Evolutionary conservation across 164 flowering plant genomes (phyloP), one percentile per base, ranked within the genome.

Genomic region (Vitis vinifera): DNA sequence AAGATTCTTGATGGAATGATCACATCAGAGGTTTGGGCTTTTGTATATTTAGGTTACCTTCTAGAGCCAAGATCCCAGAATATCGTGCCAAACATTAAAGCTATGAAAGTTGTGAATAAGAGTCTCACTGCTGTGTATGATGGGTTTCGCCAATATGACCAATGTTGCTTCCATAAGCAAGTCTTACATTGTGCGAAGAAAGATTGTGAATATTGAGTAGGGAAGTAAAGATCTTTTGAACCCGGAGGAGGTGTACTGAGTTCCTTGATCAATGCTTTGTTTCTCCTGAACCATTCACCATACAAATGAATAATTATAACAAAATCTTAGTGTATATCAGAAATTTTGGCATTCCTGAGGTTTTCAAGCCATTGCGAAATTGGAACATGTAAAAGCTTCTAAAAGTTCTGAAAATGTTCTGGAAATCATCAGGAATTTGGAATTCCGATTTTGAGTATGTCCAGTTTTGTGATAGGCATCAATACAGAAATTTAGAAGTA

Each of bases 91-190:
- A 81, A 79, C 77, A 80, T 56, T 14, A 83, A 9, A 48, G 82
- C 84, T 49, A 81, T 77, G 51, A 76, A 60, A 23, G 75, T 79
- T 30, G 87, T 81, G 81, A 81, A 79, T 10, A 84, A n/a, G 19
- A 81, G 68, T 71, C 83, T 77, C 27, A 81, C 83, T n/a, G 83
- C 82, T 27, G 72, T 79, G 73, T 84, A 82, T 1, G 75, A 61
- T 3, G 87, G 79, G 66, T 82, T 84, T 68, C 85, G 66, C 85
- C 87, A 82, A 58, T 84, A 82, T 10, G 87, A 84, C 77, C 59
- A 67, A n/a, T 76, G 69, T 37, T 82, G 85, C 59, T 82, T 84
- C 87, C 85, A 82, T 15, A 84, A 49, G 71, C 83, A 84, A 67
- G 87, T 82, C 75, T 31, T 70, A 27, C 76, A 81, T 55, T 84